Evolutionary conservation across 116 monocot genomes (phyloP), one percentile per base, ranked within the genome.

Genomic region (Zostera marina): DNA sequence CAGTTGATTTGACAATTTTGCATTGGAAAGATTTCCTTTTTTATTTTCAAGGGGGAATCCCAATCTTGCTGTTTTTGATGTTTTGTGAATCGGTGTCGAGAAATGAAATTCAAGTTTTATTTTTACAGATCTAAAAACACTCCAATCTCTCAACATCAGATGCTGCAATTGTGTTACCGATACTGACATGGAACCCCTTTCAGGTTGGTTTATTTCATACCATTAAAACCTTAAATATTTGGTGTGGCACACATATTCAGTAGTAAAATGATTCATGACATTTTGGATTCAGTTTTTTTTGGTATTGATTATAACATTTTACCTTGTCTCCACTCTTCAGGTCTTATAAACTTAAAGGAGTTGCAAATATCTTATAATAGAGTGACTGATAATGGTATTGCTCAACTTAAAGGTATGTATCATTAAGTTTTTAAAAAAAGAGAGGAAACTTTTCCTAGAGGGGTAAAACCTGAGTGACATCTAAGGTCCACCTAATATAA

Each of bases 161-260:
- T 89, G 86, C 53, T 98, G 96, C 63, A 98, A 89, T 73, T 78
- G 80, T 43, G 68, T 98, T 66, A 85, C 74, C 46, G 90, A 98
- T 81, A 42, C 66, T 48, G 96, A 98, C 65, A 74, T 98, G 79
- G 70, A 69, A 57, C 61, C 67, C 62, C 76, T 98, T 43, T 79
- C 89, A 78, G 96, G 96, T 96, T 3, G 32, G 32, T 32, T 3
- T 32, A 64, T 25, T 21, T 0, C 20, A 19, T 51, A 10, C 11
- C 54, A 44, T 16, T 58, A 21, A 41, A 1, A 5, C 20, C 13
- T 15, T 16, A 20, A 25, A 10, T 7, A 2, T 1, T 22, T 38
- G 11, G 49, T 51, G 15, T 51, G 20, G 19, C 9, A 20, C 20
- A 21, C n/a, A 51, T 21, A 51, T 19, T 20, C 7, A 5, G 19